Evolutionary conservation across 2,329 filamentous ascomycete genomes (phyloP), one percentile per base, ranked within the genome.

Genomic region (Penicillium sp.): DNA sequence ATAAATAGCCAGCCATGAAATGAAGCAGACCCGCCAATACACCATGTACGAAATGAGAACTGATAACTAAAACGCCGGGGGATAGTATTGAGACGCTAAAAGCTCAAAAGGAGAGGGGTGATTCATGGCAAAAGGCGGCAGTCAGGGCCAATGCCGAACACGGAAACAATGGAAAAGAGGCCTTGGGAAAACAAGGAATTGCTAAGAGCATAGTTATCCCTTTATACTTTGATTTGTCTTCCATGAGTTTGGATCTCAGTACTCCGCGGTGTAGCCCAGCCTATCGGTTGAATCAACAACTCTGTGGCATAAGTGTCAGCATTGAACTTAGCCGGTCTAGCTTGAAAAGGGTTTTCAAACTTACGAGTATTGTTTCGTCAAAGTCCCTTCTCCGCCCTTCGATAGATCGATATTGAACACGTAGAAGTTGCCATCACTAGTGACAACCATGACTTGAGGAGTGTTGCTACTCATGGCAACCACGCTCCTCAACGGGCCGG

Each of bases 391-490:
- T 25, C 94, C 94, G 19, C 94, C 94, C 61, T 90, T 90, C 67
- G 96, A 93, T 80, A 99, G 85, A 73, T 99, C 93, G 54, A 99
- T 92, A 64, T 91, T 93, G 76, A 93, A 99, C 31, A 97, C 89
- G 67, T 94, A 96, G 71, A 97, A 97, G 25, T 89, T 89, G 10
- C 94, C 94, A 72, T 99, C 94, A 67, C 89, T 97, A 0, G 94
- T 99, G 15, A 97, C 93, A 0, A 97, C 91, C 93, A 99, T 97
- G 49, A 99, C 90, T 69, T 97, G 93, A 0, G 94, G 94, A 27
- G 90, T 93, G 71, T 88, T 96, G 69, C 89, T 94, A 72, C 91
- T 96, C 88, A 99, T 95, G 9, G 94, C 93, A 43, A 99, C 94
- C n/a, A 99, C 93, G 64, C 91, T 96, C 64, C 90, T 83, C 41